Evolutionary conservation across 805 yeast species (phyloP).

Genomic region (Candida awuae): DNA sequence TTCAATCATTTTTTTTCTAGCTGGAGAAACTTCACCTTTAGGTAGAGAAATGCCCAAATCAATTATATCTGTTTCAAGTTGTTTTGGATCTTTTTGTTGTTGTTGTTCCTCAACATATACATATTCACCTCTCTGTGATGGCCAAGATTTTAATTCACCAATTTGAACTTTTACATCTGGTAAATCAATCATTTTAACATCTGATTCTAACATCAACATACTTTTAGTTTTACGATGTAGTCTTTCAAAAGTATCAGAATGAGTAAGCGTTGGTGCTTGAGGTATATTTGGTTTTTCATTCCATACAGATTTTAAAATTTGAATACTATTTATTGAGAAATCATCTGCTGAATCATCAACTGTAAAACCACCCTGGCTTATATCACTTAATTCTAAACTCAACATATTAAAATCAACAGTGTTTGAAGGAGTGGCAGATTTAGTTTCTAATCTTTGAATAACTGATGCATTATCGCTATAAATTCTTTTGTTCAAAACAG

Average conservation of each 20-base stretch:
- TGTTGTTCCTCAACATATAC: background rate
- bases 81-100: background rate
- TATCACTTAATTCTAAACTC: background rate
- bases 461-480: background rate
- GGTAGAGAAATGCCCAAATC: constrained; percentile 1
- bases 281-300: background rate
- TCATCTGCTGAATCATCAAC: background rate
- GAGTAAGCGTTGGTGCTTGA: background rate
- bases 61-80: background rate
- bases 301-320: constrained; percentile 23
- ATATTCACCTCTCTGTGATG: background rate
- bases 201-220: constrained; percentile 7
- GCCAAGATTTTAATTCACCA: background rate
- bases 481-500: background rate
- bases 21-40: constrained; percentile 10
- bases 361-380: background rate
- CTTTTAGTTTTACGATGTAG: constrained; percentile 20
- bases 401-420: background rate
- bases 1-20: constrained; percentile 13
- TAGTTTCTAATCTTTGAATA: background rate
- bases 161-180: background rate
- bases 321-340: constrained; percentile 11
- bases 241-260: constrained; percentile 9
- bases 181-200: background rate
- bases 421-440: background rate